Base-by-base conservation (phyloP, 768 basidiomycete species). In the Boletus rubroflammeus region DNA sequence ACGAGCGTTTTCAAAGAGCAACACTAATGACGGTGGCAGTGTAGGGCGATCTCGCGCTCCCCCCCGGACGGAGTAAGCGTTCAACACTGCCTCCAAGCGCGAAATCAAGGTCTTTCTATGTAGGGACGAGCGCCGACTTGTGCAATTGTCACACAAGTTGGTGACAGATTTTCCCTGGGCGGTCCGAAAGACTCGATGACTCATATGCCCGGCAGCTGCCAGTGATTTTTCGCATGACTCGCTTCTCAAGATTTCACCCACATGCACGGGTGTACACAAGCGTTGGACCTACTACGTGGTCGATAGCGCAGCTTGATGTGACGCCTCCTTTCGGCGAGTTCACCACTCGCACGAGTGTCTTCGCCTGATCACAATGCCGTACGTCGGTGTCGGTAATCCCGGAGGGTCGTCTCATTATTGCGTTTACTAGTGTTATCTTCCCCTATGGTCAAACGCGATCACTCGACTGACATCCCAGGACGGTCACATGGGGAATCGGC, bases 1-100 rank as follows among this genome's bases (percentile, higher is more conserved):
- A 29, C 6, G 21, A 31, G 21, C 10, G 10, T 23, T 11, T 17
- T 11, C 23, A 5, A n/a, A 45, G 50, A 32, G 19, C 11, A 21
- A 14, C 7, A 13, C 8, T 19, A 32, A 10, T 2, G 9, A 23
- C 15, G 1, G 46, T 54, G 50, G 57, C 50, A 47, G 44, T 54
- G 57, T 53, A 36, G 2, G 13, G 26, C 34, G 11, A 49, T 56
- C 41, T 17, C 38, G 19, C 19, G 19, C 38, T 21, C 19, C n/a
- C n/a, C n/a, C n/a, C n/a, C n/a, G n/a, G n/a, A n/a, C n/a, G n/a
- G n/a, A n/a, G n/a, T n/a, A n/a, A n/a, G n/a, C n/a, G n/a, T 54
- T 44, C 46, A 25, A 36, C 58, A 59, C 58, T 11, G 58, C 58
- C 47, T 32, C 39, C 32, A 35, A 36, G 26, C 8, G 11, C 49